Evolutionary conservation across 805 yeast species (phyloP).

Genomic region (Metschnikowia corniflorae): DNA sequence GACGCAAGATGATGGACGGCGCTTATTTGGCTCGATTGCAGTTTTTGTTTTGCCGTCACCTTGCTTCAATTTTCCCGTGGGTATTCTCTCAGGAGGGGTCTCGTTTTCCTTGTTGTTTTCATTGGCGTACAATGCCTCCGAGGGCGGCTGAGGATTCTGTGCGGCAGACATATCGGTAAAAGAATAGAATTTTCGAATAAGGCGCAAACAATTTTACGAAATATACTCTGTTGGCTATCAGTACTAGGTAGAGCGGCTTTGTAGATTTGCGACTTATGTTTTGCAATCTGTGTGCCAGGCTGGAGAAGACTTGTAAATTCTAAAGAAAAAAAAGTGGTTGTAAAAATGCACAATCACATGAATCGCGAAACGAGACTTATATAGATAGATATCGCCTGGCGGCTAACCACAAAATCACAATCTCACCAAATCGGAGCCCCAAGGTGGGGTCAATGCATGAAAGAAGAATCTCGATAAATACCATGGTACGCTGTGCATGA

Average conservation of each 20-base stretch:
- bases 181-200: no score
- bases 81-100: conserved; percentile 2
- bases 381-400: not conserved
- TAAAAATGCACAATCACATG: not conserved
- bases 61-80: not conserved
- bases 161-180: not conserved
- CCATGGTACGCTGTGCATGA: no score
- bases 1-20: conserved; percentile 73
- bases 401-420: no score
- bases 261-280: conserved; percentile 1
- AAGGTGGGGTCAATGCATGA: no score
- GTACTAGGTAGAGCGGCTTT: conserved; percentile 1
- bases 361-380: not conserved
- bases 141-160: not conserved
- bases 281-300: not conserved
- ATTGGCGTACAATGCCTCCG: conserved; percentile 1
- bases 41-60: not conserved
- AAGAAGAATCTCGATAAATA: no score
- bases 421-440: no score
- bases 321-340: not conserved
- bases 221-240: not conserved
- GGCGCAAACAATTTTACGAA: not conserved
- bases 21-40: conserved; percentile 6
- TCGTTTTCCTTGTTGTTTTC: conserved; percentile 11
- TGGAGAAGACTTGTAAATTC: not conserved